phyloP scores from a whole-genome alignment of 352 stramenopile species.

The Phytophthora cryptogea region DNA sequence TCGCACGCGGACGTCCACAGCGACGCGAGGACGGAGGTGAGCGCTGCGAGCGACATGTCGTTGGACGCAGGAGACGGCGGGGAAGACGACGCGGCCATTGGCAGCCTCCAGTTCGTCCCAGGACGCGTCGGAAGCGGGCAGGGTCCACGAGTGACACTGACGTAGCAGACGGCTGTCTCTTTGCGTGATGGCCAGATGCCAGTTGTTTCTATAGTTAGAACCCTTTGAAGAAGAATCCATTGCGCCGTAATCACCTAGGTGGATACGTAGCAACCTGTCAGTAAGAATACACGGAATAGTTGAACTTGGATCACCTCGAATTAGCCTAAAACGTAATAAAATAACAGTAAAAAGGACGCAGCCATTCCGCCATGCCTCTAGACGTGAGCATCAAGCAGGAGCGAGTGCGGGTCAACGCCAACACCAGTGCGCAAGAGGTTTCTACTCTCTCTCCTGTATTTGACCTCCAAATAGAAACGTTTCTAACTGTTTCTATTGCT shows the following conservation, averaged over 20 bases:
- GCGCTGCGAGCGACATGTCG: conserved; percentile 18
- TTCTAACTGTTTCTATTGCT: neutral
- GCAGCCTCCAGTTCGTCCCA: neutral
- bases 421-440: neutral
- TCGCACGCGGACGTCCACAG: conserved; percentile 20
- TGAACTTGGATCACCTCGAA: neutral
- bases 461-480: too few species aligned
- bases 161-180: neutral
- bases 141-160: conserved; percentile 1
- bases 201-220: neutral
- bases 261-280: neutral
- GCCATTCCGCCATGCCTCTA: conserved; percentile 2
- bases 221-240: too few species aligned
- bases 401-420: conserved; percentile 1
- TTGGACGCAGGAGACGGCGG: conserved; percentile 14
- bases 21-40: conserved; percentile 13
- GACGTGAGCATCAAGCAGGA: conserved; percentile 28
- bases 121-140: too few species aligned
- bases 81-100: conserved; percentile 30
- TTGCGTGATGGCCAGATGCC: conserved; percentile 8
- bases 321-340: neutral
- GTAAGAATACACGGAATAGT: neutral
- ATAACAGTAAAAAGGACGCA: neutral
- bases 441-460: too few species aligned
- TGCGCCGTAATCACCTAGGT: neutral